These are phyloP conservation scores for Dictyostelium purpureum DNA, from an alignment of 78 protist genomes.

Conservation along the genomic window DNA sequence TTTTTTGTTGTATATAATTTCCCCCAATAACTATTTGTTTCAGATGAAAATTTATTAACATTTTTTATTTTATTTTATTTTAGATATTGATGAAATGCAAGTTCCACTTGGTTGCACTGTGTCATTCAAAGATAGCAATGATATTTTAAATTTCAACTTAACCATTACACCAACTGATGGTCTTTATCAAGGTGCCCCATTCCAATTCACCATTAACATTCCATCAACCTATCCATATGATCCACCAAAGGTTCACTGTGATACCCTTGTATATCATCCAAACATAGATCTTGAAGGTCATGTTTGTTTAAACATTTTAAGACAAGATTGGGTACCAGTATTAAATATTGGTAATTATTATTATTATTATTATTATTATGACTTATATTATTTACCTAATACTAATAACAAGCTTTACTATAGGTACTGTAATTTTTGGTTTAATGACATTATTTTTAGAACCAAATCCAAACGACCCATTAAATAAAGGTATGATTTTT, in stretches of 20 bases:
- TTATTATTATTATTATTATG: too few species aligned
- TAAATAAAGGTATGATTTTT: slow-evolving; percentile 65
- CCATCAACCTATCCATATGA: slow-evolving; percentile 88
- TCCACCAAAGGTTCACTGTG: slow-evolving; percentile 85
- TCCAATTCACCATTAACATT: slow-evolving; percentile 77
- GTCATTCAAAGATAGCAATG: slow-evolving; percentile 62
- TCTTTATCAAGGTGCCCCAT: slow-evolving; percentile 73
- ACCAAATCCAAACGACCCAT: slow-evolving; percentile 94
- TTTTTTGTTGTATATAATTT: too few species aligned
- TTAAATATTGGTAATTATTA: too few species aligned
- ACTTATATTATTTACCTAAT: too few species aligned
- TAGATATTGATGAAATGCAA: slow-evolving; percentile 81
- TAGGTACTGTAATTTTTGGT: slow-evolving; percentile 85
- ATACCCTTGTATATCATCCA: slow-evolving; percentile 90
- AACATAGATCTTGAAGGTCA: slow-evolving; percentile 92
- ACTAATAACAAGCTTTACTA: too few species aligned
- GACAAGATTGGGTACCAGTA: slow-evolving; percentile 93
- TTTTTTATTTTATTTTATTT: neutral
- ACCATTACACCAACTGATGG: slow-evolving; percentile 83
- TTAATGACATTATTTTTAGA: slow-evolving; percentile 86
- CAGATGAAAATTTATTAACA: neutral
- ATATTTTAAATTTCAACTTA: slow-evolving; percentile 81
- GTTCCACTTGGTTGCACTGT: slow-evolving; percentile 54
- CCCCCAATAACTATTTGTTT: neutral
- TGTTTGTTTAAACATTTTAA: slow-evolving; percentile 89